Base-by-base conservation (phyloP, 495 filamentous ascomycete species). In the Lentithecium fluviatile region DNA sequence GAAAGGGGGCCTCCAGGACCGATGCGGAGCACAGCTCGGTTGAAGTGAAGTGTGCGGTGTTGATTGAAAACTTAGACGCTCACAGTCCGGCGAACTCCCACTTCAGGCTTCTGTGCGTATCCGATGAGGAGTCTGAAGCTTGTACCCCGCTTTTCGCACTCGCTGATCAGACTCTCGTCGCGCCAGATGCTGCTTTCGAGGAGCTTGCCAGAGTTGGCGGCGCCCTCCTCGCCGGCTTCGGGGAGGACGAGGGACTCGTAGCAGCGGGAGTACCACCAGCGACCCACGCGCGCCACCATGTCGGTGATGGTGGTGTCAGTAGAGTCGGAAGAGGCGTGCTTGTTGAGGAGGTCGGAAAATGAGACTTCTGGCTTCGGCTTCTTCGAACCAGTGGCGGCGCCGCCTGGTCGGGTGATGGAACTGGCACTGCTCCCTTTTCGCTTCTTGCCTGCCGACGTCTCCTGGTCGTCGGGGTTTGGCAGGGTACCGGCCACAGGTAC, bases 221-320 rank as follows among this genome's bases (percentile, higher is more conserved):
- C 51, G 24, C 42, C 66, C 3, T 52, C 26, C 40, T 65, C 70
- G 52, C 80, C 78, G 25, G 78, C 81, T 24, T 81, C 77, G 1
- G 79, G 75, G 23, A 81, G 73, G 15, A 86, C 77, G 7, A 80
- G 76, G 20, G 73, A 79, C 76, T 97, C 94, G 71, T 97, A 97
- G 77, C 91, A 96, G 50, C 86, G 81, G 4, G 83, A 87, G 73
- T 96, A 97, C 94, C 95, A 97, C 91, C 91, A 98, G 38, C 95
- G 79, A 15, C 94, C 95, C 7, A 98, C 93, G 60, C 84, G 86
- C 19, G 91, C 85, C 19, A 97, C 91, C 77, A 95, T 95, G 68
- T 90, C 91, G 3, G 89, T 88, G 66, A 97, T 95, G 52, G 83
- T 85, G 65, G 89, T 87, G 68, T 95, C 90, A 26, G 55, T 60